Percentiles rank a stretch among this genome's conserved stretches.
Conservation (phyloP, 2,329 filamentous ascomycete genomes). For the Aspergillus flavus region DNA sequence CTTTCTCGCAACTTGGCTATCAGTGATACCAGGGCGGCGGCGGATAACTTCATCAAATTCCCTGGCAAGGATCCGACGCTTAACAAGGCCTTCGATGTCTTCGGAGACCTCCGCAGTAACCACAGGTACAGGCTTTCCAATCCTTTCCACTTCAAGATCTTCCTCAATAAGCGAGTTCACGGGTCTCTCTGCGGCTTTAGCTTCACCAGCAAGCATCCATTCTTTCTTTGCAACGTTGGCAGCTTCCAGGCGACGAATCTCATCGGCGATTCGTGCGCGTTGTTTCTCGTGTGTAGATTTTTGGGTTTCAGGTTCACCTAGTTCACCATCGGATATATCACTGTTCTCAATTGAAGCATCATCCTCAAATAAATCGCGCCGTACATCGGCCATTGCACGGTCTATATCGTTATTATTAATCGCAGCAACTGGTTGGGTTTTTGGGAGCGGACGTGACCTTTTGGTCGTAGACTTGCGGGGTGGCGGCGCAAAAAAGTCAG, state of each 20-base stretch:
- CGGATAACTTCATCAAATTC: conserved; percentile 92
- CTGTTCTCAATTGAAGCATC: conserved; percentile 57
- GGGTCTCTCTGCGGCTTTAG: conserved; percentile 77
- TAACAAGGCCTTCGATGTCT: conserved; percentile 90
- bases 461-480: conserved; percentile 68
- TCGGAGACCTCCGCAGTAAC: conserved; percentile 91
- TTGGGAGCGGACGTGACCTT: conserved; percentile 56
- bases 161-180: conserved; percentile 91
- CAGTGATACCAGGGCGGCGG: conserved; percentile 74
- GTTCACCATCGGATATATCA: conserved; percentile 69
- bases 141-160: conserved; percentile 92
- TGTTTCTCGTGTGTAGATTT: conserved; percentile 80
- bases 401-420: conserved; percentile 70
- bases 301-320: conserved; percentile 35
- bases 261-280: conserved; percentile 81
- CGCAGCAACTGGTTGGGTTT: conserved; percentile 48
- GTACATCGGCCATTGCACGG: conserved; percentile 82
- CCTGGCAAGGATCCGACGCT: conserved; percentile 82
- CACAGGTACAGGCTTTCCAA: conserved; percentile 91
- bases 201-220: conserved; percentile 90
- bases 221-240: conserved; percentile 86
- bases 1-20: conserved; percentile 64
- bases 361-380: conserved; percentile 88
- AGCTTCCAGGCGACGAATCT: conserved; percentile 89
- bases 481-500: conserved; percentile 90